phyloP scores from a whole-genome alignment of 2,329 filamentous ascomycete genomes.

The Alternaria infectoria region DNA sequence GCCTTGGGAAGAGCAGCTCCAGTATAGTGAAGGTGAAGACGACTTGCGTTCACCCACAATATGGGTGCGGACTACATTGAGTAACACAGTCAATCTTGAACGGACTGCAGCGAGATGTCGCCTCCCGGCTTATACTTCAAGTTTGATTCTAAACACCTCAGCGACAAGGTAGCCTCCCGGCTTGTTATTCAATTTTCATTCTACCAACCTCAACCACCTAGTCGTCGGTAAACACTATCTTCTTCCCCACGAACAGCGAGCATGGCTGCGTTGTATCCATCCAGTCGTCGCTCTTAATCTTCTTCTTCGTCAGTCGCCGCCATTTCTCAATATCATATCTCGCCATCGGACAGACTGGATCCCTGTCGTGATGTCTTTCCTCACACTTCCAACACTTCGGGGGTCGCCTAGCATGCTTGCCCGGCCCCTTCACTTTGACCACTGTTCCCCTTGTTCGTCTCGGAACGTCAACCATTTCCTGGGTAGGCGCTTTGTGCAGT shows the following conservation, averaged over 20 bases:
- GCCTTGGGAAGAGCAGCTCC: neutral
- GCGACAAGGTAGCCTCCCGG: neutral
- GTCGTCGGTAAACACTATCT: slow-evolving; percentile 10
- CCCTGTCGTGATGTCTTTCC: slow-evolving; percentile 12
- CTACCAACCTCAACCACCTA: neutral
- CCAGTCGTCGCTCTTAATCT: neutral
- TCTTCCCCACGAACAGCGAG: neutral
- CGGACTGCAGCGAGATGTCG: neutral
- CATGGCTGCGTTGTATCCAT: neutral
- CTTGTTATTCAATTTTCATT: neutral
- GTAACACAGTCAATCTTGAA: neutral
- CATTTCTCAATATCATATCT: slow-evolving; percentile 2
- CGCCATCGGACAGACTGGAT: slow-evolving; percentile 14
- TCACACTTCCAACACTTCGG: slow-evolving; percentile 21
- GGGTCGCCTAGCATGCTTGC: neutral
- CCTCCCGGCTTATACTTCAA: neutral
- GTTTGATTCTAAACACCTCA: too few species aligned
- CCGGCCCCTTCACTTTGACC: neutral
- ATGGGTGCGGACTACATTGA: neutral
- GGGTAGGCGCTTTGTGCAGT: neutral
- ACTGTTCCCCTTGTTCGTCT: neutral
- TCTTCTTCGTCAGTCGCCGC: slow-evolving; percentile 12
- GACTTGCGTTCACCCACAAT: neutral
- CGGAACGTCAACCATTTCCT: neutral
- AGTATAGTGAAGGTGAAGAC: neutral